Evolutionary conservation across 169 alveolate genomes (phyloP), one percentile per base, ranked within the genome.

Genomic region (Eimeria tenella): DNA sequence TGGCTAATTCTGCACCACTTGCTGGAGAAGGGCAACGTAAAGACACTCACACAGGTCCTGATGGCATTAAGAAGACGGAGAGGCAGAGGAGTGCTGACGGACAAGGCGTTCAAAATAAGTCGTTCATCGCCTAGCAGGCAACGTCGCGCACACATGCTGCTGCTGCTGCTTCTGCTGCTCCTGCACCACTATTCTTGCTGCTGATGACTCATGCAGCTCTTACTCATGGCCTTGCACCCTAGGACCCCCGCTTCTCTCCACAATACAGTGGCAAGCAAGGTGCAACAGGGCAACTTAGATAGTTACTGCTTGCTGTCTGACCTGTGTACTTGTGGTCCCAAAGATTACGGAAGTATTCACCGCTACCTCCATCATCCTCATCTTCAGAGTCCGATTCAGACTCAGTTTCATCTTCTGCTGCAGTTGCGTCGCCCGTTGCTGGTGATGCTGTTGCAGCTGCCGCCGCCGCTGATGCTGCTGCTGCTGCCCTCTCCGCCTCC

Each of bases 321-420:
- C 77, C 77, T 68, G 77, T 17, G 31, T 68, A 68, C 77, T 68
- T 68, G 77, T 68, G n/a, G 42, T 68, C 77, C 77, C 77, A 68
- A n/a, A 8, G 77, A 68, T 23, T 68, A 23, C n/a, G n/a, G 77
- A 68, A 17, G 77, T 68, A 0, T 13, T 13, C 49, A 17, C 21
- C 19, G 77, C 77, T 68, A 23, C n/a, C 77, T 68, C n/a, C 49
- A 11, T 68, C 77, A 68, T 68, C 77, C 49, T 68, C 77, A 17
- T 3, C 1, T 68, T 68, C 77, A n/a, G 13, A 17, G n/a, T 68
- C 77, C 11, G 31, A n/a, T 0, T 17, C 77, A 8, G n/a, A 17
- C 3, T 68, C 77, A 7, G n/a, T n/a, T 23, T 13, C 31, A 8
- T 68, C n/a, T 68, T n/a, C 77, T n/a, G n/a, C 77, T 68, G n/a